Evolutionary conservation across 108 stramenopile genomes (phyloP).

Genomic region (Schizochytrium sp.): DNA sequence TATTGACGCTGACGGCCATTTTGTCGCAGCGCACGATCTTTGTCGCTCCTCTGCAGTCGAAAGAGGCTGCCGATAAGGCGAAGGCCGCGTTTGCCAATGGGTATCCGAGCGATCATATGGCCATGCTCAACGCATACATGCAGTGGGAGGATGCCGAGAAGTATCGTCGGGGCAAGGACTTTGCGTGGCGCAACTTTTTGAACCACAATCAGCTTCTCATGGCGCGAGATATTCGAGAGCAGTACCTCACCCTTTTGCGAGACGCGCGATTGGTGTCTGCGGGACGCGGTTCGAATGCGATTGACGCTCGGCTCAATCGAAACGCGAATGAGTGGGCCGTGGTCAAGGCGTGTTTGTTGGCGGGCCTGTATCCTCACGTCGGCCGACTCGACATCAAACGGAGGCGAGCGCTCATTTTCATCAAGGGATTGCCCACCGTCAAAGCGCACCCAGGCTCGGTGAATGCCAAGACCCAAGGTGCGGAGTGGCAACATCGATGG

Average conservation of each 20-base stretch:
- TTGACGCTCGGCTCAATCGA: constrained; percentile 23
- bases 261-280: constrained; percentile 61
- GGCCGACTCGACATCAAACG: constrained; percentile 41
- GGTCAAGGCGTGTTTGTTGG: constrained; percentile 70
- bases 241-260: constrained; percentile 64
- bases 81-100: constrained; percentile 47
- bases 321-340: constrained; percentile 54
- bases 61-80: constrained; percentile 59
- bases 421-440: constrained; percentile 56
- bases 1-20: constrained; percentile 69
- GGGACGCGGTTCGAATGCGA: constrained; percentile 21
- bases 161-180: constrained; percentile 41
- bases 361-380: constrained; percentile 89
- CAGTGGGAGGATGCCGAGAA: constrained; percentile 34
- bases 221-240: constrained; percentile 60
- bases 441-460: constrained; percentile 63
- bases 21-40: constrained; percentile 71
- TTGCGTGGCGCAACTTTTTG: constrained; percentile 63
- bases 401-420: constrained; percentile 25
- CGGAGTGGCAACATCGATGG: constrained; percentile 36
- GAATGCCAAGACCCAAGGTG: constrained; percentile 36
- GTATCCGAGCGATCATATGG: constrained; percentile 66
- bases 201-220: constrained; percentile 58
- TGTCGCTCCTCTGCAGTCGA: constrained; percentile 52
- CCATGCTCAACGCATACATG: constrained; percentile 73